Evolutionary conservation across 179 eudicot species (phyloP).

Genomic region (Camellia oleifera): DNA sequence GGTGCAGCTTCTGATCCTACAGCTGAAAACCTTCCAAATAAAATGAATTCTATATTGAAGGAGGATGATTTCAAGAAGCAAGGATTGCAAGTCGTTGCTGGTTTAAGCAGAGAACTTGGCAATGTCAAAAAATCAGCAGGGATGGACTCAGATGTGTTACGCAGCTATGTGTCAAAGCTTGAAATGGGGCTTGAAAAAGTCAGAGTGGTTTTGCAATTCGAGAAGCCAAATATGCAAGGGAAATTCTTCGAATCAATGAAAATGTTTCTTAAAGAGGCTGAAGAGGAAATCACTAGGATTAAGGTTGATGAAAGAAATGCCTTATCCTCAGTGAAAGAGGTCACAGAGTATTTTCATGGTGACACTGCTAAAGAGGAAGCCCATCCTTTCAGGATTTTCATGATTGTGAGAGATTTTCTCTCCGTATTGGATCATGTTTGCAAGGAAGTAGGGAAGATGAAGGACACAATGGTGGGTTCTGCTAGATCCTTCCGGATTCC

Average conservation of each 20-base stretch:
- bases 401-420: constrained; percentile 87
- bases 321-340: constrained; percentile 63
- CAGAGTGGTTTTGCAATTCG: constrained; percentile 46
- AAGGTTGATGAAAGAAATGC: constrained; percentile 73
- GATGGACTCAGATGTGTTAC: constrained; percentile 85
- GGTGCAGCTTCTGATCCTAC: constrained; percentile 41
- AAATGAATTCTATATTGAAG: constrained; percentile 33
- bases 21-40: constrained; percentile 24
- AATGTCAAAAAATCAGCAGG: constrained; percentile 83
- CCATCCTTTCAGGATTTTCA: constrained; percentile 79
- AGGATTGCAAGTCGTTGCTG: constrained; percentile 76
- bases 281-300: constrained; percentile 48
- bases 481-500: constrained; percentile 77
- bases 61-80: constrained; percentile 71
- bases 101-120: constrained; percentile 75
- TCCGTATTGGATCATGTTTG: constrained; percentile 71
- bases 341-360: constrained; percentile 86
- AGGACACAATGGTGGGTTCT: constrained; percentile 64
- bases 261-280: constrained; percentile 56
- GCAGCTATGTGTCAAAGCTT: constrained; percentile 76
- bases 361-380: constrained; percentile 83
- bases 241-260: constrained; percentile 76
- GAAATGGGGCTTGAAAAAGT: constrained; percentile 77
- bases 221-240: constrained; percentile 50
- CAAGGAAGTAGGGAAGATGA: constrained; percentile 79